Base-by-base conservation (phyloP, 2,329 filamentous ascomycete species). In the Chaetomiaceae sp. region DNA sequence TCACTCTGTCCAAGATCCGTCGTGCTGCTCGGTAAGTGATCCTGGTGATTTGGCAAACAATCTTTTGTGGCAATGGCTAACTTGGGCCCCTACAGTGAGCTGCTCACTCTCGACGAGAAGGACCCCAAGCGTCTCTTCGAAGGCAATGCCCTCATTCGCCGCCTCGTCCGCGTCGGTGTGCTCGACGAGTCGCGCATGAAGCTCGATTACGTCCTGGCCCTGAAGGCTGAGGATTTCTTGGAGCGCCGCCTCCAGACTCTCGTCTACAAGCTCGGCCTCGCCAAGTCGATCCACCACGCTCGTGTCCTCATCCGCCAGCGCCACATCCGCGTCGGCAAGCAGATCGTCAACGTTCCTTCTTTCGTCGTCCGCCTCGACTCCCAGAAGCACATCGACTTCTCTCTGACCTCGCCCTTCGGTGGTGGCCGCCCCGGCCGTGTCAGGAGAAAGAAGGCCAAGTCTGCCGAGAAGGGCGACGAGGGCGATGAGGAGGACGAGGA, bases 111-210 rank as follows among this genome's bases (percentile, higher is more conserved):
- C 73, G 93, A 99, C 72, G 93, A 99, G 83, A 99, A 99, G 83
- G 93, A 99, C 81, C 93, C 93, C 75, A 97, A 97, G 87, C 91
- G 93, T 79, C 91, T 99, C 65, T 99, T 99, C 83, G 93, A 99
- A 85, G 93, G 93, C 78, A 99, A 99, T 78, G 93, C 93, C 74
- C 85, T 99, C 74, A 99, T 99, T 87, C 93, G 93, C 75, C 93
- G 93, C 88, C 90, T 99, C 65, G 93, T 99, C 65, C 93, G 93
- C 75, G 91, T 97, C 73, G 93, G 93, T 89, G 93, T 99, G 70
- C 89, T 99, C 71, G 93, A 99, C 75, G 93, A 99, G 83, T 91
- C 91, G 74, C 93, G 93, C 85, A 99, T 99, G 93, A 99, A 96
- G 88, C 93, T 99, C 83, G 93, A 99, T 96, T 96, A 99, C 87